A percentile compares a stretch with the other conserved stretches of the same genome.
These are phyloP conservation scores for Stenogyne calaminthoides DNA, from an alignment of 305 asterid genomes.

Conservation along the genomic window DNA sequence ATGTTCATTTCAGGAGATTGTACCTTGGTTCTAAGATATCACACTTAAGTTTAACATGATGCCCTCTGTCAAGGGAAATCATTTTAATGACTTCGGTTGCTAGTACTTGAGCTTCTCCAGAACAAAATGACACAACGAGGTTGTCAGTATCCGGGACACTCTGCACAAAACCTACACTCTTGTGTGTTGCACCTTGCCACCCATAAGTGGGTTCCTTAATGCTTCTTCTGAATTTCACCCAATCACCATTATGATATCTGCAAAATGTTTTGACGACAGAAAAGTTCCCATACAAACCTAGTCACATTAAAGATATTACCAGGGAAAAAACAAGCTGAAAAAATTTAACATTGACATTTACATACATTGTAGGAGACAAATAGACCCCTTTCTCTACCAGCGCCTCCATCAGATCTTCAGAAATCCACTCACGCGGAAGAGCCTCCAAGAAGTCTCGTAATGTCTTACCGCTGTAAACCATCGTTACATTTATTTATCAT, in stretches of 20 bases:
- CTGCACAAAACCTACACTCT: constrained; percentile 95
- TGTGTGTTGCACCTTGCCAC: constrained; percentile 92
- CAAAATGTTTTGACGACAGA: constrained; percentile 23
- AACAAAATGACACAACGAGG: constrained; percentile 81
- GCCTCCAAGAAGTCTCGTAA: constrained; percentile 84
- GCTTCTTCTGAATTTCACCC: constrained; percentile 90
- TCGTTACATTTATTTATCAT: constrained; percentile 29
- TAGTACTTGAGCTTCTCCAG: constrained; percentile 74
- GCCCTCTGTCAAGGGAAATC: constrained; percentile 94
- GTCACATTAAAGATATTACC: constrained; percentile 30
- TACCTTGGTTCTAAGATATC: constrained; percentile 95
- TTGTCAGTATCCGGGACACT: constrained; percentile 72
- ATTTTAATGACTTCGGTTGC: constrained; percentile 81
- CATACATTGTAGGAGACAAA: constrained; percentile 81
- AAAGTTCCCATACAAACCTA: constrained; percentile 25
- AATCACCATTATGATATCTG: constrained; percentile 88
- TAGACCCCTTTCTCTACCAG: constrained; percentile 70
- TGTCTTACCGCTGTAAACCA: constrained; percentile 82
- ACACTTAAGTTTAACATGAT: constrained; percentile 84
- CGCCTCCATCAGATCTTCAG: constrained; percentile 91
- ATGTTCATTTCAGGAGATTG: constrained; percentile 23
- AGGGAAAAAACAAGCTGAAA: constrained; percentile 26
- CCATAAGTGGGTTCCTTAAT: constrained; percentile 76
- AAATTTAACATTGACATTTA: constrained; percentile 17
- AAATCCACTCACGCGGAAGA: constrained; percentile 98